Conservation (phyloP, 306 rosid species). For the Chamaecrista fasciculata region DNA sequence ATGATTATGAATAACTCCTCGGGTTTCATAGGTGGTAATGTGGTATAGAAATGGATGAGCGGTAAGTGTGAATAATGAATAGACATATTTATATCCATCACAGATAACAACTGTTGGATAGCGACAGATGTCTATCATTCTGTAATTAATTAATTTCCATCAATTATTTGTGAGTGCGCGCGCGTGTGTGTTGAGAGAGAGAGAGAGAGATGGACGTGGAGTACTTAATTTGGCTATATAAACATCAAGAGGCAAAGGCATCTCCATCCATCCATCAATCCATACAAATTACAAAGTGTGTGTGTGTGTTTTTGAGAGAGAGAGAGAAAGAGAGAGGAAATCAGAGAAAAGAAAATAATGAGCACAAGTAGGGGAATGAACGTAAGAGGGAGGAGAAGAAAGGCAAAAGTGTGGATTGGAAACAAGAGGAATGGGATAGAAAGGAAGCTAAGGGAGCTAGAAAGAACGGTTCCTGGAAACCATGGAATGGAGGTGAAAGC, state of each 20-base stretch:
- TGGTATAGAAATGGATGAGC: neutral
- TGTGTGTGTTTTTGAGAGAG: no score
- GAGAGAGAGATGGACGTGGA: slow-evolving; percentile 17
- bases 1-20: neutral
- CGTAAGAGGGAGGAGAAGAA: slow-evolving; percentile 50
- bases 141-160: neutral
- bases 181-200: no score
- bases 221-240: slow-evolving; percentile 34
- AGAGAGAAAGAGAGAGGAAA: neutral
- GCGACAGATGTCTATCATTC: slow-evolving; percentile 20
- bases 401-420: slow-evolving; percentile 36
- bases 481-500: slow-evolving; percentile 39
- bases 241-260: neutral
- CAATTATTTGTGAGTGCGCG: slow-evolving; percentile 17
- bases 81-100: slow-evolving; percentile 4
- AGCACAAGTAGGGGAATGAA: slow-evolving; percentile 41
- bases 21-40: no score
- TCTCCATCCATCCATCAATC: neutral
- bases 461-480: slow-evolving; percentile 51
- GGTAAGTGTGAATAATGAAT: slow-evolving; percentile 1
- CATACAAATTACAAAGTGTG: no score
- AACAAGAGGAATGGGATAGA: slow-evolving; percentile 29
- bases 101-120: slow-evolving; percentile 27
- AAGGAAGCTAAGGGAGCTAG: slow-evolving; percentile 55
- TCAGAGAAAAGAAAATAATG: no score